These are phyloP conservation scores for Cutaneotrichosporon daszewskae DNA, from an alignment of 1,284 basidiomycete genomes.

Conservation along the genomic window DNA sequence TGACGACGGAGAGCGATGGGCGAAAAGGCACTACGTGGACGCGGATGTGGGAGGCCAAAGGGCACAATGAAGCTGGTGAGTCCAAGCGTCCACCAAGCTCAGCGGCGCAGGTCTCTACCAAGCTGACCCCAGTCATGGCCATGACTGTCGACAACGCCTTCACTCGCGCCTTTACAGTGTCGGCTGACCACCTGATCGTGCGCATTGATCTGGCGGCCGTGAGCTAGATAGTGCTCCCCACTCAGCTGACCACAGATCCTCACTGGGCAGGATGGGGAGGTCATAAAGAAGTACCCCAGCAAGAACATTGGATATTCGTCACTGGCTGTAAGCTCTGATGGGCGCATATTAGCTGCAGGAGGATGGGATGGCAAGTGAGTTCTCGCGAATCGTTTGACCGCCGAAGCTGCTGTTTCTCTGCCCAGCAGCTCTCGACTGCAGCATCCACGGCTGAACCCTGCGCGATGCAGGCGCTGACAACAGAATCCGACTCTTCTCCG, in stretches of 20 bases:
- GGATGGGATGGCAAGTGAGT: conserved; percentile 84
- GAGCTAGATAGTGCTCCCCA: background rate
- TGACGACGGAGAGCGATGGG: conserved; percentile 17
- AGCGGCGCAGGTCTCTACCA: background rate
- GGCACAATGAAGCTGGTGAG: conserved; percentile 73
- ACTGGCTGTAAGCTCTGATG: conserved; percentile 67
- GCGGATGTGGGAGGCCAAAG: conserved; percentile 59
- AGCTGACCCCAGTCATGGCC: conserved; percentile 64
- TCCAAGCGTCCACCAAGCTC: no score
- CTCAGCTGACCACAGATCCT: conserved; percentile 5
- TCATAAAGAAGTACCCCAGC: conserved; percentile 46
- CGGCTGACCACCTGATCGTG: conserved; percentile 73
- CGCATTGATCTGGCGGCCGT: conserved; percentile 51
- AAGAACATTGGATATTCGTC: conserved; percentile 72
- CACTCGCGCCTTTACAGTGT: conserved; percentile 65
- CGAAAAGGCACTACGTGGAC: conserved; percentile 54
- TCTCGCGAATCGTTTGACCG: background rate
- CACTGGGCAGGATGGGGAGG: background rate
- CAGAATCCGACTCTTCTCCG: conserved; percentile 72
- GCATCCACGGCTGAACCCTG: no score
- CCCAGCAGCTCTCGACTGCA: no score
- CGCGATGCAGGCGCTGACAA: background rate
- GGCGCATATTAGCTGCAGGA: conserved; percentile 69
- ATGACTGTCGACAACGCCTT: conserved; percentile 63
- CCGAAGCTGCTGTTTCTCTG: no score